Percentiles rank a stretch among this genome's conserved stretches.
Conservation (phyloP, 345 rosid species). For the Lepidium sativum region DNA sequence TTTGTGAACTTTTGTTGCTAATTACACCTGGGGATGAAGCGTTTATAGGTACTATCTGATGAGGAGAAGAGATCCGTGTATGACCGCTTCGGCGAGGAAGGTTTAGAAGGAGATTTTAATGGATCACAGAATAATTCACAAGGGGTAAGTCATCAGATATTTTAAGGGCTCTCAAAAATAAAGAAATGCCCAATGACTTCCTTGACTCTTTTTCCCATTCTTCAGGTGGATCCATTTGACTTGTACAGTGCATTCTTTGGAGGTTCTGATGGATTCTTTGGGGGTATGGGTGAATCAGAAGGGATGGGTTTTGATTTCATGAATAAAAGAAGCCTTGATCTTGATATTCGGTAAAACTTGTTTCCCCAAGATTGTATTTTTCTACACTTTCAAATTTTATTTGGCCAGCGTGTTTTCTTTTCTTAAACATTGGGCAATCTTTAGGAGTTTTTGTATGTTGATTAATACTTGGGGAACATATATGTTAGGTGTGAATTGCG, state of each 20-base stretch:
- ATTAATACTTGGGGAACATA: neutral
- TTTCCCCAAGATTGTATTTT: neutral
- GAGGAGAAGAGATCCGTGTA: constrained; percentile 81
- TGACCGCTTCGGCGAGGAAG: constrained; percentile 82
- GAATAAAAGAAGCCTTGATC: constrained; percentile 42
- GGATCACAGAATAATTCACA: constrained; percentile 40
- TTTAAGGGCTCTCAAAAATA: neutral
- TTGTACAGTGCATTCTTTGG: constrained; percentile 78
- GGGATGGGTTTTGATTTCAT: constrained; percentile 51
- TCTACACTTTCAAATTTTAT: neutral
- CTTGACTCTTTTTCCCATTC: neutral
- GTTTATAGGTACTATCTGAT: constrained; percentile 85
- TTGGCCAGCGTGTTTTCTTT: neutral
- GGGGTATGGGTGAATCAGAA: constrained; percentile 44
- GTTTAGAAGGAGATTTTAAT: constrained; percentile 53
- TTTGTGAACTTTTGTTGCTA: neutral
- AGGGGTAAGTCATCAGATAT: constrained; percentile 36
- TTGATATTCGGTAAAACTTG: constrained; percentile 54
- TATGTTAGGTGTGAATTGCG: constrained; percentile 52
- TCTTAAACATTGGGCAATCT: neutral
- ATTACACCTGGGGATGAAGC: constrained; percentile 32
- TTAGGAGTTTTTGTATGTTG: neutral
- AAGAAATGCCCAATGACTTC: neutral
- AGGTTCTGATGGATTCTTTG: constrained; percentile 62
- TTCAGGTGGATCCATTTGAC: constrained; percentile 85